Evolutionary conservation across 331 rosid species (phyloP), one percentile per base, ranked within the genome.

Genomic region (Quercus tomentella): DNA sequence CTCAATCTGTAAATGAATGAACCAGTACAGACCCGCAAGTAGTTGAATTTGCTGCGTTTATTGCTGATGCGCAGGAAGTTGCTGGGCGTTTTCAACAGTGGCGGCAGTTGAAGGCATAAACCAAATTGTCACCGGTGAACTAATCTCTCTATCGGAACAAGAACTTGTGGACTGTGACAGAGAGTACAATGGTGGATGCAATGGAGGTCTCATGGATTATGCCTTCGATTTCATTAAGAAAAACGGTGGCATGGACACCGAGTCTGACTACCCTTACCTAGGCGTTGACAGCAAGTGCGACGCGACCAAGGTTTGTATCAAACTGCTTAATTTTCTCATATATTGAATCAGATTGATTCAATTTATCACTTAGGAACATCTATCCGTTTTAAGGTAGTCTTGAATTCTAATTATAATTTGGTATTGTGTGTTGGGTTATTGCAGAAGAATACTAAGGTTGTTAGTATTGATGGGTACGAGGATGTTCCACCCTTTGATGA

Each of bases 31-130:
- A 49, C 0, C 55, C 55, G 17, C 17, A 49, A 49, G 55, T 14
- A 14, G 17, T 11, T 49, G 55, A 49, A 49, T 9, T 2, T 49
- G 55, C 55, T 49, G 16, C 0, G 70, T 73, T 57, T 70, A 49
- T 17, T 16, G 1, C 1, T 12, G 76, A 75, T 17, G 54, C 1
- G 52, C 87, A 95, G 98, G 98, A 66, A 92, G 98, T 63, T 92
- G 98, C 73, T 95, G 98, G 98, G 98, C 98, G 2, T 95, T 95
- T 74, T 92, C 98, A 51, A 89, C 98, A 0, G 77, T 92, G 26
- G 97, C 97, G 0, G 81, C 97, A 2, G 98, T 95, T 63, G 98
- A 95, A 82, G 96, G 96, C 70, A 85, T 95, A 57, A 92, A 92
- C 80, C 82, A 89, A 80, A 95, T 95, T 52, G 96, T 82, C 9